Base-by-base conservation (phyloP, 1,284 basidiomycete genomes). In the Amylostereum areolatum region DNA sequence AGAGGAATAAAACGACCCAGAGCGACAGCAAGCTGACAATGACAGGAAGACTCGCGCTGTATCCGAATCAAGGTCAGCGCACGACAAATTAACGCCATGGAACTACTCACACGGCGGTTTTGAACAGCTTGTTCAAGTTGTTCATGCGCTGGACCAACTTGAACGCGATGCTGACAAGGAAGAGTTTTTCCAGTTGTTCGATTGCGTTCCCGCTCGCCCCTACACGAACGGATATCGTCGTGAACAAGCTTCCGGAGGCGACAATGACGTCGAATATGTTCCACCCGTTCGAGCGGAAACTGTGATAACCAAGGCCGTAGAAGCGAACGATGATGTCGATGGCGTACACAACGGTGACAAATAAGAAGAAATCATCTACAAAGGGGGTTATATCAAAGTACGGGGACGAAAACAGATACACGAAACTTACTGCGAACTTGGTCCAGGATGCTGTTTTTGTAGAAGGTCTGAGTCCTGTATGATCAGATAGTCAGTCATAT, bases 121-220 rank as follows among this genome's bases (percentile, higher is more conserved):
- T 97, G 80, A 98, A 98, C 18, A 99, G 74, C 68, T 97, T 92
- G 61, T 98, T 98, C 52, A 99, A 74, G 55, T 83, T 85, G 60
- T 93, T 87, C 53, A 86, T 89, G 46, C 90, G 80, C 63, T 97
- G 92, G 1, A 97, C 91, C 25, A 99, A 78, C 69, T 99, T 99
- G 75, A 98, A 87, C 0, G 92, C 85, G 46, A 97, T 90, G 55
- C 85, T 86, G 54, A 96, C 92, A 41, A 99, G 75, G 70, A 99
- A 98, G 9, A 98, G 75, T 69, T 97, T 98, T 63, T 97, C 92
- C 0, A 97, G 73, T 61, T 97, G 92, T 50, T 82, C 72, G 3
- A 75, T 70, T 4, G 63, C 66, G 55, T 79, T 82, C 12, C 75
- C 74, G 24, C 66, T 70, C 1, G 69, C 62, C 11, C 79, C 79